These are phyloP conservation scores for Phytomonas francai DNA, from an alignment of 208 protist species.

Conservation along the genomic window DNA sequence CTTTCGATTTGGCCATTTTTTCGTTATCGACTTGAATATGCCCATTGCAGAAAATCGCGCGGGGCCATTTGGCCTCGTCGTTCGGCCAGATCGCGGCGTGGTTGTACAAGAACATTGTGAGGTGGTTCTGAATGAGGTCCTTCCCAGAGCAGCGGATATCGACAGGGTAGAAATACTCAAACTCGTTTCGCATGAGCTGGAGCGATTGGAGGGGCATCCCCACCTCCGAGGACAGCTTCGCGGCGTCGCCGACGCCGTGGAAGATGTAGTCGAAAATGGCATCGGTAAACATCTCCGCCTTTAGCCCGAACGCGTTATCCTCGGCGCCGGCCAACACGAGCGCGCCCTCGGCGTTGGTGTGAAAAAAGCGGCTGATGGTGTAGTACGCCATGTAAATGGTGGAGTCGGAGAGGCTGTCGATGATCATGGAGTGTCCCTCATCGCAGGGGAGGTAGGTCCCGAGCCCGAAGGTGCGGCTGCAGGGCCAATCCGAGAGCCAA, in stretches of 20 bases:
- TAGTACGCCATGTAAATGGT: slow-evolving; percentile 99
- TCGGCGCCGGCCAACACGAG: slow-evolving; percentile 29
- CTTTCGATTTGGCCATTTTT: slow-evolving; percentile 99
- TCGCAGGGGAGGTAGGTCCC: slow-evolving; percentile 98
- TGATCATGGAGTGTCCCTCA: slow-evolving; percentile 89
- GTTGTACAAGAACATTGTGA: slow-evolving; percentile 99
- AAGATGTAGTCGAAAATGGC: slow-evolving; percentile 95
- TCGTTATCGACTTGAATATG: slow-evolving; percentile 97
- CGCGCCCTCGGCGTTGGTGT: slow-evolving; percentile 65
- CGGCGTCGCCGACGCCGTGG: slow-evolving; percentile 59
- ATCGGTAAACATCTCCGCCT: slow-evolving; percentile 91
- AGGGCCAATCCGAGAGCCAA: slow-evolving; percentile 99
- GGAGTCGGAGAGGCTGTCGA: slow-evolving; percentile 99
- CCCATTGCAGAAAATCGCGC: slow-evolving; percentile 97
- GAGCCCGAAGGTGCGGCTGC: slow-evolving; percentile 98
- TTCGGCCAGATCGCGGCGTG: slow-evolving; percentile 97
- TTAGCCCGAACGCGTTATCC: slow-evolving; percentile 78
- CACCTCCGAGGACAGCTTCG: slow-evolving; percentile 31
- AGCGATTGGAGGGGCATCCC: slow-evolving; percentile 59
- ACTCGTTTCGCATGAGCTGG: slow-evolving; percentile 93
- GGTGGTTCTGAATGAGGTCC: slow-evolving; percentile 99
- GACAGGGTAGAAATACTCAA: slow-evolving; percentile 99
- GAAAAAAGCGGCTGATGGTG: slow-evolving; percentile 97
- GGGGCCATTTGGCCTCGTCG: slow-evolving; percentile 76
- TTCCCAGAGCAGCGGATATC: slow-evolving; percentile 99